phyloP scores from a whole-genome alignment of 768 basidiomycete genomes.

The Russula compacta region DNA sequence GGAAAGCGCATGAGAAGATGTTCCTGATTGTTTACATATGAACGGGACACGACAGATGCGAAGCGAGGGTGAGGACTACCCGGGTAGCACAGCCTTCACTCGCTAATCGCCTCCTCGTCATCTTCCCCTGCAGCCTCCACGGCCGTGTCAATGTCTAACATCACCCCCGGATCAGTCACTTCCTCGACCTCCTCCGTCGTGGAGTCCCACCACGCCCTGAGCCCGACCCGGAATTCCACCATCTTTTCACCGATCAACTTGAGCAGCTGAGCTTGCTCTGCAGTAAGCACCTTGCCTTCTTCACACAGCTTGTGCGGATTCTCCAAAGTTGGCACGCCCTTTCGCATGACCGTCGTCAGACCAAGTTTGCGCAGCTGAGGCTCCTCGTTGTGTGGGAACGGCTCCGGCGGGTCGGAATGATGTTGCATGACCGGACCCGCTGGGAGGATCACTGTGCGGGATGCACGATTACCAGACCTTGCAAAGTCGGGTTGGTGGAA shows the following conservation, averaged over 20 bases:
- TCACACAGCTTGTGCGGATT: constrained; percentile 79
- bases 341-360: constrained; percentile 71
- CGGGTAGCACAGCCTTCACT: constrained; percentile 25
- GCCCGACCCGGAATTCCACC: constrained; percentile 72
- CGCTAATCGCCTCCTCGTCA: constrained; percentile 42
- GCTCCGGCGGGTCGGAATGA: constrained; percentile 72
- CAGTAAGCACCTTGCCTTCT: constrained; percentile 66
- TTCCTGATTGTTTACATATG: background rate
- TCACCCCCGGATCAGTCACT: constrained; percentile 39
- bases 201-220: constrained; percentile 67
- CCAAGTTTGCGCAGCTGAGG: constrained; percentile 93
- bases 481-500: constrained; percentile 90
- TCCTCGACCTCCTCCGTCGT: constrained; percentile 54
- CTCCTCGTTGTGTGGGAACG: constrained; percentile 96
- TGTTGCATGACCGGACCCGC: constrained; percentile 78
- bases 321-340: constrained; percentile 79
- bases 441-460: constrained; percentile 65
- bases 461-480: constrained; percentile 74
- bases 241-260: constrained; percentile 87
- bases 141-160: constrained; percentile 26
- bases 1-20: constrained; percentile 39
- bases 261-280: constrained; percentile 86
- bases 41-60: background rate
- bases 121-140: constrained; percentile 31
- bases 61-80: background rate